Conservation (phyloP, 108 stramenopile species). For the Seminavis robusta region DNA sequence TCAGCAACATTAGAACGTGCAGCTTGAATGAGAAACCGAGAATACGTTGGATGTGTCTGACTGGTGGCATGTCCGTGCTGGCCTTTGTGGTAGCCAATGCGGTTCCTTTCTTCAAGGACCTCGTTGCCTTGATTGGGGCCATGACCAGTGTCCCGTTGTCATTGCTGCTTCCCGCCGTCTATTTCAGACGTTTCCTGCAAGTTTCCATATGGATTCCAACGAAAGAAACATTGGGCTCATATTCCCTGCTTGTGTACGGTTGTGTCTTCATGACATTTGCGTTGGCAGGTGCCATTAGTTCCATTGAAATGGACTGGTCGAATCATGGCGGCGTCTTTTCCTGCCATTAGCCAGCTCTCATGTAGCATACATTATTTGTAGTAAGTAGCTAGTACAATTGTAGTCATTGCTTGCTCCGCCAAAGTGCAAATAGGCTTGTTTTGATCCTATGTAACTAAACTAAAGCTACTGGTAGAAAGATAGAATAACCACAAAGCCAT, state of each 20-base stretch:
- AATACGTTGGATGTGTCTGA: constrained; percentile 57
- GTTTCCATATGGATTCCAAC: constrained; percentile 18
- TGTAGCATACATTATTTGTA: too few relatives aligned
- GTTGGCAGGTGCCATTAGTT: constrained; percentile 45
- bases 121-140: constrained; percentile 71
- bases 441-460: too few relatives aligned
- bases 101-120: constrained; percentile 69
- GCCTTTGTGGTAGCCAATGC: constrained; percentile 61
- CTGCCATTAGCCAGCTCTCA: too few relatives aligned
- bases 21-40: constrained; percentile 9
- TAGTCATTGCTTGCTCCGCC: too few relatives aligned
- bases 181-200: constrained; percentile 32
- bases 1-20: constrained; percentile 18
- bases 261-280: constrained; percentile 55
- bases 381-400: too few relatives aligned
- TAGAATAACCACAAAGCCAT: too few relatives aligned
- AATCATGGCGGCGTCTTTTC: too few relatives aligned
- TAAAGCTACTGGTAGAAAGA: too few relatives aligned
- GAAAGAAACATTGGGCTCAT: constrained; percentile 17
- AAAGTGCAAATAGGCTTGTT: too few relatives aligned
- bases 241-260: constrained; percentile 38
- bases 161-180: constrained; percentile 58
- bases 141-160: constrained; percentile 64
- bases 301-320: constrained; percentile 56
- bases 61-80: constrained; percentile 30